Evolutionary conservation across 805 yeast species (phyloP), one percentile per base, ranked within the genome.

Genomic region (Lipomyces mesembrius): DNA sequence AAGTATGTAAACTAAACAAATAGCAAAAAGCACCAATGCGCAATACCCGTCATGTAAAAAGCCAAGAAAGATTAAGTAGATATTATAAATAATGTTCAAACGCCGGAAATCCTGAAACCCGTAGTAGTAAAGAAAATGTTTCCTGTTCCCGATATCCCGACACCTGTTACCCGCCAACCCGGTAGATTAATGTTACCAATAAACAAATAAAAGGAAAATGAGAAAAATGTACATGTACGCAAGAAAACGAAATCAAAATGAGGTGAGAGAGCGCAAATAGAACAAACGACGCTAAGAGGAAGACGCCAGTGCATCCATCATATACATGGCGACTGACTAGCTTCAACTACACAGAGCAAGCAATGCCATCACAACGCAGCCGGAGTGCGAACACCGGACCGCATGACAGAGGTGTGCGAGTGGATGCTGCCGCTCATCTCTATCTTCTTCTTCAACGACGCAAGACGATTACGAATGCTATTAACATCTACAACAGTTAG

Each of bases 391-490:
- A 65, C 20, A 7, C 62, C 46, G 11, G 61, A 56, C 46, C 59
- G 43, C n/a, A n/a, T 12, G 39, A 25, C 35, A 25, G 56, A 39
- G 27, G 22, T 43, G 22, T 43, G 22, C 14, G 55, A 52, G 55
- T 52, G 55, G 17, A 29, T 17, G 34, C 34, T 25, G 34, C 34
- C 55, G 5, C 55, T 29, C 52, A 54, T 32, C 49, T 78, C 79
- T 62, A 88, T 74, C 81, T 88, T 91, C 74, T 81, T 82, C 76
- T 88, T 84, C 74, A 93, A 82, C 11, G 88, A 86, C n/a, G 85
- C 83, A 72, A 94, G 81, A 69, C 98, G 82, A 72, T 87, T 88
- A 17, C 94, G 91, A 70, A 94, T 92, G 77, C 96, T 89, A 64
- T 85, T 85, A 71, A 92, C 88, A 75, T 93, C 67, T 66, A 56